Evolutionary conservation across 768 basidiomycete species (phyloP), one percentile per base, ranked within the genome.

Genomic region (Mycena epipterygia): DNA sequence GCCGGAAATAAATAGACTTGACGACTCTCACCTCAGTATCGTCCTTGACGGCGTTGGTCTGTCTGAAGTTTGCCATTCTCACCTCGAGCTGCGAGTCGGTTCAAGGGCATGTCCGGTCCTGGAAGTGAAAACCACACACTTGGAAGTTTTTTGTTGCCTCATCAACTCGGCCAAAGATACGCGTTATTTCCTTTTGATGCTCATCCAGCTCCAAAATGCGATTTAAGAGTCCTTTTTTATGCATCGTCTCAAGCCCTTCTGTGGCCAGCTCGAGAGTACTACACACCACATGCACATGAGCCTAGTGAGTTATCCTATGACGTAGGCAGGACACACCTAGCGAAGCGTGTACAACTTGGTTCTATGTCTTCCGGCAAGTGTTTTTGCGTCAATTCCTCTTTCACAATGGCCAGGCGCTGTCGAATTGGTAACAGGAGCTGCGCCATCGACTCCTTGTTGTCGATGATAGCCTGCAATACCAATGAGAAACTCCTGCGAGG

Each of bases 121-220:
- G 14, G 4, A 25, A 0, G 17, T 21, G 17, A 25, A 25, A 25
- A 39, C 4, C 9, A 14, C 49, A 29, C 41, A 52, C 61, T 37
- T 63, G 35, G 41, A 63, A 63, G 35, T 63, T 51, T 12, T 63
- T 52, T 11, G 61, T 63, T 23, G 61, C 61, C 49, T 63, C 61
- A 30, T 63, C 49, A 30, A 63, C 49, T 19, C 14, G 48, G 23
- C 61, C 49, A 41, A 52, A 37, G 17, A 63, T 63, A 6, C 41
- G 17, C 0, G 7, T 13, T 17, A 63, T 21, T 41, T 63, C 25
- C 27, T 52, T 39, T 3, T 25, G 37, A 39, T 39, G 35, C 19
- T 63, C 61, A 14, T 52, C 37, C 2, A 2, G 35, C 25, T 63
- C 17, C 23, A 52, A 14, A 21, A 32, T 51, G 0, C 61, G 61